Evolutionary conservation across 73 alveolate species (phyloP).

Genomic region (Paramecium pentaurelia): DNA sequence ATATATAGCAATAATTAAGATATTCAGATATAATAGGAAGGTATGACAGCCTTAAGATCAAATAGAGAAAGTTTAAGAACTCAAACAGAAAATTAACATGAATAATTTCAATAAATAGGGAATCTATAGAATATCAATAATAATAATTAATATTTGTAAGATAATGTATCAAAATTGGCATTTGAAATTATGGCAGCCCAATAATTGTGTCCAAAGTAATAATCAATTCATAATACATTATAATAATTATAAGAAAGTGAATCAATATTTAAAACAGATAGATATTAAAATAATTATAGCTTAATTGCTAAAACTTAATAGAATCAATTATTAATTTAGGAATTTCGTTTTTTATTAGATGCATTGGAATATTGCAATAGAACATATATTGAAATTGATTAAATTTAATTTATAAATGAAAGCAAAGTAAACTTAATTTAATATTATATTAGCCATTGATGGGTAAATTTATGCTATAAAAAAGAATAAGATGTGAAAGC

Average conservation of each 20-base stretch:
- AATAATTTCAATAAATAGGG: not conserved
- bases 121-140: not conserved
- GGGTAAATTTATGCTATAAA: not conserved
- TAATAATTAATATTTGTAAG: not conserved
- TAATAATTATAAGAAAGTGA: not conserved
- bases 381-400: not conserved
- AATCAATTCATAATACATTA: not conserved
- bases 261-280: not conserved
- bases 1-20: not conserved
- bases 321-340: not conserved
- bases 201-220: not conserved
- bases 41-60: not conserved
- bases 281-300: not conserved
- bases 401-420: not conserved
- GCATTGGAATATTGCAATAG: not conserved
- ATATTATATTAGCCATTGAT: not conserved
- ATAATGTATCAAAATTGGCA: not conserved
- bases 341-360: not conserved
- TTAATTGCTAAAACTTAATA: not conserved
- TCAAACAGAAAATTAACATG: not conserved
- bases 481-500: not conserved
- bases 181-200: not conserved
- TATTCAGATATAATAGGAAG: not conserved
- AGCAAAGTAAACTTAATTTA: not conserved
- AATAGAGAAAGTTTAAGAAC: not conserved